Percentiles rank a stretch among this genome's conserved stretches.
These are phyloP conservation scores for Arxiozyma telluris DNA, from an alignment of 1,139 yeast genomes.

Conservation along the genomic window DNA sequence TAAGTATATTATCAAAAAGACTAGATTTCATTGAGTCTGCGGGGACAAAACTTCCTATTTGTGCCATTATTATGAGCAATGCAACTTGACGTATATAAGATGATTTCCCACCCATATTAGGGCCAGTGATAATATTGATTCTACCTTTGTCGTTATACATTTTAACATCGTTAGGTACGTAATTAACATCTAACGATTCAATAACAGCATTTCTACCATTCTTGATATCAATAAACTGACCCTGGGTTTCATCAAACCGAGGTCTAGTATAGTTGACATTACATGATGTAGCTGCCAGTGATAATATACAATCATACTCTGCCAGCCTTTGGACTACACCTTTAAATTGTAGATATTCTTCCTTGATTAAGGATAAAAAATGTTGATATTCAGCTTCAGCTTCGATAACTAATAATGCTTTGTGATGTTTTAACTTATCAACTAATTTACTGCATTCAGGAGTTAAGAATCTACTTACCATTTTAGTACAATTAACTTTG, in stretches of 20 bases:
- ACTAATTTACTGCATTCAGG: slow-evolving; percentile 46
- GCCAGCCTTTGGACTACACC: slow-evolving; percentile 47
- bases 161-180: slow-evolving; percentile 62
- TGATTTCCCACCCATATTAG: slow-evolving; percentile 53
- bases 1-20: slow-evolving; percentile 36
- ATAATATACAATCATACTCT: slow-evolving; percentile 62
- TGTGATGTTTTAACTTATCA: slow-evolving; percentile 49
- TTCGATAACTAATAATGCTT: slow-evolving; percentile 47
- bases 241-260: slow-evolving; percentile 33
- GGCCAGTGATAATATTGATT: slow-evolving; percentile 54
- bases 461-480: slow-evolving; percentile 64
- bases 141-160: slow-evolving; percentile 41
- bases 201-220: slow-evolving; percentile 76
- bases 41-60: slow-evolving; percentile 44
- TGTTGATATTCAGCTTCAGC: slow-evolving; percentile 48
- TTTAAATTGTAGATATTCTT: slow-evolving; percentile 44
- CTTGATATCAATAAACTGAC: slow-evolving; percentile 44
- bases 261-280: slow-evolving; percentile 50
- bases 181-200: slow-evolving; percentile 43
- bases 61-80: slow-evolving; percentile 39
- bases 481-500: slow-evolving; percentile 61
- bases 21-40: slow-evolving; percentile 39
- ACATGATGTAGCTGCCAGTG: slow-evolving; percentile 52
- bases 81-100: slow-evolving; percentile 43
- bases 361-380: slow-evolving; percentile 42